Percentiles rank a stretch among this genome's conserved stretches.
Conservation (phyloP, 129 eudicot genomes). For the Flaveria brownii region DNA sequence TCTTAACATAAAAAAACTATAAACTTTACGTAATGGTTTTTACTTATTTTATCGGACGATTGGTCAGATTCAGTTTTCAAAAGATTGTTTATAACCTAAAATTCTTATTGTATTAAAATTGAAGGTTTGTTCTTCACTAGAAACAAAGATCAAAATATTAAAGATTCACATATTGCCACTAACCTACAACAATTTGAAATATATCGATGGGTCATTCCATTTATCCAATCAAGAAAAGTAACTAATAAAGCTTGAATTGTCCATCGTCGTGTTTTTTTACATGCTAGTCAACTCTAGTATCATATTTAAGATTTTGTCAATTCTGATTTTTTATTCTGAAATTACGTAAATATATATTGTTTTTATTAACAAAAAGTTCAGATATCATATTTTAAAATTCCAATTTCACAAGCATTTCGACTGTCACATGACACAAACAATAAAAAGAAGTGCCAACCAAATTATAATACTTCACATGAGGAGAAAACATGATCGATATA, state of each 20-base stretch:
- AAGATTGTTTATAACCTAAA: background rate
- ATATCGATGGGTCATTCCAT: background rate
- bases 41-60: background rate
- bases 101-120: background rate
- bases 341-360: background rate
- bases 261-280: conserved; percentile 19
- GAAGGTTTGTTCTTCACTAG: no score
- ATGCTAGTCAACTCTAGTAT: conserved; percentile 26
- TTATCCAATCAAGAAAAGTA: conserved; percentile 23
- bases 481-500: conserved; percentile 17
- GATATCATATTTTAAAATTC: background rate
- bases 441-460: conserved; percentile 29
- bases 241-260: conserved; percentile 21
- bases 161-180: background rate
- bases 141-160: background rate
- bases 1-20: no score
- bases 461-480: conserved; percentile 34
- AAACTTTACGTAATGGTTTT: background rate
- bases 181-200: conserved; percentile 18
- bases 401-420: background rate
- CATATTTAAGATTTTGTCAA: conserved; percentile 9
- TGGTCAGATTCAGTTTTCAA: background rate
- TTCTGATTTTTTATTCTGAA: background rate
- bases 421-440: conserved; percentile 31
- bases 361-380: conserved; percentile 11